Percentiles rank a stretch among this genome's conserved stretches.
Conservation (phyloP, 176 grass and related monocot species). For the Tuctoria greenei region DNA sequence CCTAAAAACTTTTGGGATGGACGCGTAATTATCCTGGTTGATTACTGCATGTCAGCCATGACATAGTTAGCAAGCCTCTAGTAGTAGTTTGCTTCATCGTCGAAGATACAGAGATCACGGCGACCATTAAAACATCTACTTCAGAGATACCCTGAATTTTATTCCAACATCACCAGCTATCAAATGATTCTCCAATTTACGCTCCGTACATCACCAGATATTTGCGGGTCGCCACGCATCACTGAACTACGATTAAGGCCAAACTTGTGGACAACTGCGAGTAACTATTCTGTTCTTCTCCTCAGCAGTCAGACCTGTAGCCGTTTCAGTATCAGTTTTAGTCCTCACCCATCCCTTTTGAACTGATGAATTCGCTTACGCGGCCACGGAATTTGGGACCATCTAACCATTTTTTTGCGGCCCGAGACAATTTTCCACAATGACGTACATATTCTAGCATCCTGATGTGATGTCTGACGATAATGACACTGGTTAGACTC, state of each 20-base stretch:
- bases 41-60: constrained; percentile 15
- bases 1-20: neutral
- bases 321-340: too few species aligned
- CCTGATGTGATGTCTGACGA: too few species aligned
- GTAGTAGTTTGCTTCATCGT: neutral
- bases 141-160: neutral
- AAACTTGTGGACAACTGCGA: too few species aligned
- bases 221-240: neutral
- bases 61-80: neutral
- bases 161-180: neutral
- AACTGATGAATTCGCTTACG: neutral
- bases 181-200: neutral
- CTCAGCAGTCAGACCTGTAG: neutral
- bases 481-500: too few species aligned
- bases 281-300: neutral
- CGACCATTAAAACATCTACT: too few species aligned
- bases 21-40: neutral
- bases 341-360: neutral
- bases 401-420: neutral
- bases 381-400: neutral
- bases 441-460: neutral
- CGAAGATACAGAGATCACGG: too few species aligned
- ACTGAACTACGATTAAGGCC: neutral
- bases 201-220: neutral
- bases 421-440: too few species aligned